Percentiles rank a stretch among this genome's conserved stretches.
These are phyloP conservation scores for Bolboschoenoplectus hybrid DNA, from an alignment of 202 grass and related monocot species.

Conservation along the genomic window DNA sequence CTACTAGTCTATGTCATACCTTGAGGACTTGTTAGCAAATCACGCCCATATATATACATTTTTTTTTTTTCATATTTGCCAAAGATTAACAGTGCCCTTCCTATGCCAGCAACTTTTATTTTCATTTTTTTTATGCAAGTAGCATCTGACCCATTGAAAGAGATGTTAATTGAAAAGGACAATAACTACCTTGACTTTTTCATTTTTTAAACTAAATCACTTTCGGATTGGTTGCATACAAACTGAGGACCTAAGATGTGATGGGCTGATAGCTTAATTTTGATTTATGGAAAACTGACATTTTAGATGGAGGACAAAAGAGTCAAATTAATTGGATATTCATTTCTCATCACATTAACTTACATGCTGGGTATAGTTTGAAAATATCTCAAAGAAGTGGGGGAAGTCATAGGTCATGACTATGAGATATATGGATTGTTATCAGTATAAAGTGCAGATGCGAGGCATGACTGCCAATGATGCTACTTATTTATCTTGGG, in stretches of 20 bases:
- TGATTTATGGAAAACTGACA: neutral
- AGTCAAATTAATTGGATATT: neutral
- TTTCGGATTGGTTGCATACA: conserved; percentile 11
- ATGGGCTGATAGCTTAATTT: conserved; percentile 26
- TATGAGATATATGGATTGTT: conserved; percentile 9
- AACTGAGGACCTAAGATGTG: conserved; percentile 3
- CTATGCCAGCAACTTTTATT: neutral
- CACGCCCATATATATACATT: neutral
- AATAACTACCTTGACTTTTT: neutral
- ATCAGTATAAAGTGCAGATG: neutral
- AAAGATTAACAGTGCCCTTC: neutral
- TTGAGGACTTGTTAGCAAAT: conserved; percentile 7
- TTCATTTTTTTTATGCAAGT: conserved; percentile 12
- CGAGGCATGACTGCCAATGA: neutral
- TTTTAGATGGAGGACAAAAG: neutral
- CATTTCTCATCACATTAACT: neutral
- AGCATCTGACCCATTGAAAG: neutral
- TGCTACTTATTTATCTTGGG: neutral
- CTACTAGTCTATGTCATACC: conserved; percentile 15
- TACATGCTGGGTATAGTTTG: neutral
- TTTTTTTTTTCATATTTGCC: neutral
- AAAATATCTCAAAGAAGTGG: neutral
- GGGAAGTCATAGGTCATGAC: neutral
- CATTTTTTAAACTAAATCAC: neutral
- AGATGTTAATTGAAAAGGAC: conserved; percentile 30